Evolutionary conservation across 2,329 filamentous ascomycete species (phyloP), one percentile per base, ranked within the genome.

Genomic region (Colletotrichum tofieldiae): DNA sequence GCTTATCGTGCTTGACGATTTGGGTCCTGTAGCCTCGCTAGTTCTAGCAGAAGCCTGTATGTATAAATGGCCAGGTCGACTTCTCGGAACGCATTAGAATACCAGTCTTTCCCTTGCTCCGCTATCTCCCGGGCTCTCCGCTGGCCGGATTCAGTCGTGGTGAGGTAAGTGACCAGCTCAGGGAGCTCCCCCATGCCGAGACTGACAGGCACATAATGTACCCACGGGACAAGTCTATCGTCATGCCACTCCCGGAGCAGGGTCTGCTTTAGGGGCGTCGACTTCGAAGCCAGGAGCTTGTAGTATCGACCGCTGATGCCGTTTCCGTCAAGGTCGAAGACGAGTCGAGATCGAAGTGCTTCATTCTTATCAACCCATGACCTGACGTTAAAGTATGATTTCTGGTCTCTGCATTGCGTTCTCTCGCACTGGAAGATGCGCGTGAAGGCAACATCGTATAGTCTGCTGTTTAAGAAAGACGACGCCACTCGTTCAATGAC

Each of bases 31-130:
- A 86, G 55, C 60, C 85, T 81, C 23, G 81, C 82, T 61, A 86
- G 85, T 82, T 93, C 91, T 32, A 93, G 76, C 75, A 93, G 73
- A 70, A 93, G 77, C 61, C 91, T 82, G 75, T 92, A 92, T 37
- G 89, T 83, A 82, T 91, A 92, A 2, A 89, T 83, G 37, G 87
- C 84, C 76, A 91, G 85, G 77, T 93, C 90, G 47, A 88, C 85
- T 55, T 89, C 87, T 52, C 90, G 78, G 43, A 93, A 76, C 14
- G 86, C 87, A 75, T 82, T 85, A 0, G 75, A 77, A 58, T 86
- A 86, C 91, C 91, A 93, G 11, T 85, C 82, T 11, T 83, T 81
- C 0, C 91, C 90, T 9, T 81, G 77, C 60, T 86, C 82, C 1
- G 89, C 90, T 71, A 93, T 87, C 37, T 82, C 79, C 37, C 80